Evolutionary conservation across 78 protist species (phyloP), one percentile per base, ranked within the genome.

Genomic region (Dictyostelium purpureum): DNA sequence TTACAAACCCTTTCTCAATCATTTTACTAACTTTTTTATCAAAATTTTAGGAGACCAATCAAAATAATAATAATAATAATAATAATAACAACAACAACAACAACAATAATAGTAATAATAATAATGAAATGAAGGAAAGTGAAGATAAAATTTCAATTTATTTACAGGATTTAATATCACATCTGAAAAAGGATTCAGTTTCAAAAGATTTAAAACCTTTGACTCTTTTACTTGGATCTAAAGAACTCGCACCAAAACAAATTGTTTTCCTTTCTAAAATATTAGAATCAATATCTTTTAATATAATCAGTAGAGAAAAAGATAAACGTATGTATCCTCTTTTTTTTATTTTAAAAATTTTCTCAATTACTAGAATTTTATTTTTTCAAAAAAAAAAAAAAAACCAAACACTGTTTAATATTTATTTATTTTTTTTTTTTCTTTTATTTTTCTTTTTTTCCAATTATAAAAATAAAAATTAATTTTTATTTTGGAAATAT

Each of bases 211-310:
- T 28, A 49, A 56, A 35, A 40, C 74, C 71, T 54, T 38, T 85
- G 11, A n/a, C 59, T n/a, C 2, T n/a, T 1, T 21, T 85, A 28
- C 37, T 73, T 3, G 42, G 45, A 28, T 56, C 59, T 7, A 59
- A 73, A 31, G 57, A 49, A 35, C 19, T 85, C 10, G 31, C 51
- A 11, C 43, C 31, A 14, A 38, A 49, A 7, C 66, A 85, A 42
- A 31, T 85, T 4, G 16, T 54, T 35, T 85, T 71, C 9, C 21
- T 85, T 9, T 40, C 91, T 7, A 70, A 61, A 57, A 51, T 73
- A 31, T 26, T 85, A 11, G 91, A 85, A 28, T 85, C 12, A 7
- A 85, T 85, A 7, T 70, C 91, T 9, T 56, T 85, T 7, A 78
- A n/a, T 40, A 38, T 85, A 42, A 75, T 85, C 33, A 63, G 61